Percentiles rank a stretch among this genome's conserved stretches.
These are phyloP conservation scores for Aspergillus calidoustus DNA, from an alignment of 2,329 filamentous ascomycete genomes.

Conservation along the genomic window DNA sequence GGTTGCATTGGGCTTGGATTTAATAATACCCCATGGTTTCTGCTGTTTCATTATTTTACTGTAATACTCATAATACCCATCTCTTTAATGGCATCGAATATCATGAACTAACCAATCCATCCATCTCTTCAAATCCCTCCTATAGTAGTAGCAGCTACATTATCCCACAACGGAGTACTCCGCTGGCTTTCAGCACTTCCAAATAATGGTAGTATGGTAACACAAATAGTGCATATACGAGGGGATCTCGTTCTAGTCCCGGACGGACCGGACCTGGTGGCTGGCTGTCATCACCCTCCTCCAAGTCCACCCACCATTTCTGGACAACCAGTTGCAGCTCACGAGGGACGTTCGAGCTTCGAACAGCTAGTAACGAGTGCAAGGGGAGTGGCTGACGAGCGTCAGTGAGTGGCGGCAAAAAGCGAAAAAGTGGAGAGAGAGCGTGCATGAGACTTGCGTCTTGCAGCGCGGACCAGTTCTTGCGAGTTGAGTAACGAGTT, in stretches of 20 bases:
- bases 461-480: not conserved
- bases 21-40: constrained; percentile 30
- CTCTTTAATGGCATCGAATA: not conserved
- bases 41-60: not conserved
- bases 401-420: not conserved
- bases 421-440: not conserved
- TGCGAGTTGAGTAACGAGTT: not conserved
- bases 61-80: not conserved
- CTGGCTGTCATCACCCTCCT: constrained; percentile 1
- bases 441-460: not conserved
- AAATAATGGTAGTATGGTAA: not conserved
- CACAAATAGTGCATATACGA: constrained; percentile 7
- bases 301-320: not conserved
- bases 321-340: not conserved
- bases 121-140: not conserved
- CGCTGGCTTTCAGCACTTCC: not conserved
- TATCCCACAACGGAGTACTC: not conserved
- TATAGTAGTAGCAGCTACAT: too few relatives aligned
- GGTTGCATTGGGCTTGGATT: constrained; percentile 25
- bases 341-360: not conserved
- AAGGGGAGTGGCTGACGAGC: not conserved
- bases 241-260: not conserved
- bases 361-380: not conserved
- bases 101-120: not conserved
- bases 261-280: not conserved